These are phyloP conservation scores for Hyphopichia fennica DNA, from an alignment of 1,139 yeast species.

Conservation along the genomic window DNA sequence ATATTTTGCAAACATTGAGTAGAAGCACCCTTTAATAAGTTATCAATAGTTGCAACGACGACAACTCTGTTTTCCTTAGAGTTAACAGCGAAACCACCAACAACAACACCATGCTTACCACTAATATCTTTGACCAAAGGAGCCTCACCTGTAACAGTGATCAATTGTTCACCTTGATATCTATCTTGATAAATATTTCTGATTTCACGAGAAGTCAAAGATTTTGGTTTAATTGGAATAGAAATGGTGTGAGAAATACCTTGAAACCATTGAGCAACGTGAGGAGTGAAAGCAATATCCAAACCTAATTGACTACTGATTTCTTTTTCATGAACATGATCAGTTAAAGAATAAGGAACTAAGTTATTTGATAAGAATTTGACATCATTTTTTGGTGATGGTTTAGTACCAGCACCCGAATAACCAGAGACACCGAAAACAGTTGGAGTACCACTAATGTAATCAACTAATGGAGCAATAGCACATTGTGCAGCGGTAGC, in stretches of 20 bases:
- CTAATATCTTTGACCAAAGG: conserved; percentile 90
- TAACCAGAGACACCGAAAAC: conserved; percentile 96
- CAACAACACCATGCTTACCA: conserved; percentile 90
- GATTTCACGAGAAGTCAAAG: conserved; percentile 77
- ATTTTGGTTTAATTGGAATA: conserved; percentile 73
- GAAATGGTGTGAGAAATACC: conserved; percentile 92
- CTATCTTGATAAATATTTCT: conserved; percentile 85
- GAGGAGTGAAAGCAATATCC: conserved; percentile 89
- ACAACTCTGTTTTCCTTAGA: conserved; percentile 89
- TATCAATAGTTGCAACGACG: conserved; percentile 91
- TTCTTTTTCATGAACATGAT: conserved; percentile 94
- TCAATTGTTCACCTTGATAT: conserved; percentile 83
- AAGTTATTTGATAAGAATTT: conserved; percentile 73
- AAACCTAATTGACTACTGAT: conserved; percentile 77
- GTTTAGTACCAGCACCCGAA: conserved; percentile 99
- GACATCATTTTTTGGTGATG: conserved; percentile 91
- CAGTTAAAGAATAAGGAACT: conserved; percentile 93
- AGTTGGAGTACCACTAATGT: conserved; percentile 69
- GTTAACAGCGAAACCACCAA: conserved; percentile 95
- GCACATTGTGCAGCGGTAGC: conserved; percentile 97
- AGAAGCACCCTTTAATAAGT: conserved; percentile 95
- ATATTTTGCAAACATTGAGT: conserved; percentile 97
- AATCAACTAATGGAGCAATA: conserved; percentile 75
- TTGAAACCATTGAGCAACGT: conserved; percentile 99
- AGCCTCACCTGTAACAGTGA: conserved; percentile 83